Percentiles rank a stretch among this genome's conserved stretches.
Conservation (phyloP, 805 yeast species). For the Lipomyces mesembrius region DNA sequence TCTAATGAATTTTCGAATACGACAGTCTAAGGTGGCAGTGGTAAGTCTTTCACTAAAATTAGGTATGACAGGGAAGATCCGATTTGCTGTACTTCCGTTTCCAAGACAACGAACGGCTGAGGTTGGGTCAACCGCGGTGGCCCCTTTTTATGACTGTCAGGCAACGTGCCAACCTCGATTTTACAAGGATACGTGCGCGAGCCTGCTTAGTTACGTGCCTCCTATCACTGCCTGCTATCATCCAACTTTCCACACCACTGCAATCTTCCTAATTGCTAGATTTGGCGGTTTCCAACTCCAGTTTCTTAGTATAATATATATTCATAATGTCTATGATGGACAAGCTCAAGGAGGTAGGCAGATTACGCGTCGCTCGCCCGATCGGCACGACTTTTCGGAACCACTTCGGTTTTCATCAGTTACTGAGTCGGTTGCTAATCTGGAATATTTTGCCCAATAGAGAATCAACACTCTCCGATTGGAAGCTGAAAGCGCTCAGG, state of each 20-base stretch:
- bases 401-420: not conserved
- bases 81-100: not conserved
- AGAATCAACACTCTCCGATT: slow-evolving; percentile 86
- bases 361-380: not conserved
- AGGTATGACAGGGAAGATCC: not conserved
- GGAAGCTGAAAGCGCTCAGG: slow-evolving; percentile 98
- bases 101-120: slow-evolving; percentile 3
- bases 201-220: not conserved
- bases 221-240: not conserved
- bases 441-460: slow-evolving; percentile 47
- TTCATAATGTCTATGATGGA: slow-evolving; percentile 49
- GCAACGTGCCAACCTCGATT: too few species aligned
- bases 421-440: not conserved
- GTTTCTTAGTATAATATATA: not conserved
- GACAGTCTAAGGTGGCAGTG: not conserved
- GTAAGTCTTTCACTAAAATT: not conserved
- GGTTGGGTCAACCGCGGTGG: too few species aligned
- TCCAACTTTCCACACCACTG: not conserved
- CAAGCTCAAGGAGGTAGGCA: slow-evolving; percentile 56
- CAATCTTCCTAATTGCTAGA: not conserved
- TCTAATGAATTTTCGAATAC: not conserved
- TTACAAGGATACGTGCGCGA: not conserved
- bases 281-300: not conserved
- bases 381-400: not conserved
- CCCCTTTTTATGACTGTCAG: too few species aligned